Evolutionary conservation across 371 early-diverging fungal species (phyloP), one percentile per base, ranked within the genome.

Genomic region (Rhizopus sp.): DNA sequence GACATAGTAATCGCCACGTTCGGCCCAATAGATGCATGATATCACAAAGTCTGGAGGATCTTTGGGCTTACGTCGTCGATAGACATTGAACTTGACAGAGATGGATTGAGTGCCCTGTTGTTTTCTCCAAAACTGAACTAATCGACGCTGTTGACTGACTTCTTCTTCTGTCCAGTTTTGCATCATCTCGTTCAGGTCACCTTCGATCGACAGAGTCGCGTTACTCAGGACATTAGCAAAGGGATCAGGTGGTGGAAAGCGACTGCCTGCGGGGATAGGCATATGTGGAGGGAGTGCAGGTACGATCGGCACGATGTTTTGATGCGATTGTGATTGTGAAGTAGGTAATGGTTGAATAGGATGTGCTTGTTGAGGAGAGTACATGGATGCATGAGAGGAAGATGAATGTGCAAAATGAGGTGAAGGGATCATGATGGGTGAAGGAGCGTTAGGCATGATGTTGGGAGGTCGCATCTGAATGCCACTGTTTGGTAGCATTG

Each of bases 11-110:
- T 90, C 88, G 6, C 85, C 80, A 52, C 75, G 75, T 58, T 84
- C 86, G 34, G 84, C 79, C 91, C 90, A 92, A 57, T 84, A 88
- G 56, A 93, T 90, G 57, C 92, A 93, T 0, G 92, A 92, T 8
- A 91, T 83, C 1, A 90, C 81, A 50, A 87, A 88, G 15, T 23
- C 31, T 41, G 48, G 10, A 6, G 48, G 42, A 44, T 48, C 53
- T 47, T 81, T 15, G 72, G 80, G 55, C 69, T 77, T 17, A 79
- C 86, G 80, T 3, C 75, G 79, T 0, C 74, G 68, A 7, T 88
- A 81, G 0, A 80, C 75, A 17, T 78, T 81, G 69, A 87, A 90
- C 2, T 74, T 74, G 64, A 87, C 87, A 38, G 72, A 66, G 34
- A 89, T 87, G 40, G 76, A 75, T 60, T 85, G 81, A 46, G 72